Evolutionary conservation across 345 rosid genomes (phyloP).

Genomic region (Aegle marmelos): DNA sequence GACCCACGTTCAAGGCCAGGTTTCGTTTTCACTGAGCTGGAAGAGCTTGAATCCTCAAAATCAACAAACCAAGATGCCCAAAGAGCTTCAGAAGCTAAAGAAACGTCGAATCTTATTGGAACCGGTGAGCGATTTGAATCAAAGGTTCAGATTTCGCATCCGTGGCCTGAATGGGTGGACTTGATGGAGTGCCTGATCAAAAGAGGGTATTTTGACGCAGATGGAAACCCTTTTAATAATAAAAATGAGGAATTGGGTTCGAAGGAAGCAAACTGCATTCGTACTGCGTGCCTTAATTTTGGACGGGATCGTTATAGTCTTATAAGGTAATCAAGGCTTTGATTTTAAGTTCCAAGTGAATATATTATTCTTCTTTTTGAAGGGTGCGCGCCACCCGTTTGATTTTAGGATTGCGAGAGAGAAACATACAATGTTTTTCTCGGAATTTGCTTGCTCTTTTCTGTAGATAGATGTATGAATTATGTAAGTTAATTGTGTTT

Average conservation of each 20-base stretch:
- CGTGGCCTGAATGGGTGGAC: slow-evolving; percentile 83
- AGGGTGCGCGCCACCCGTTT: slow-evolving; percentile 28
- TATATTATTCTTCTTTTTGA: neutral
- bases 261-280: slow-evolving; percentile 54
- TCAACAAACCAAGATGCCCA: slow-evolving; percentile 14
- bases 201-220: slow-evolving; percentile 55
- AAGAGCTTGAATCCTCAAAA: slow-evolving; percentile 27
- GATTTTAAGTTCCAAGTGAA: neutral
- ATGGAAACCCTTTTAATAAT: slow-evolving; percentile 34
- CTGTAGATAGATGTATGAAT: neutral
- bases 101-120: neutral
- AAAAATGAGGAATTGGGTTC: slow-evolving; percentile 29
- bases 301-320: slow-evolving; percentile 62
- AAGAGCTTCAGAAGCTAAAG: neutral
- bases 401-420: slow-evolving; percentile 17
- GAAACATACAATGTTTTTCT: neutral
- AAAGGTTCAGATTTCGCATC: slow-evolving; percentile 45
- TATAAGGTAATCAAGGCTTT: slow-evolving; percentile 46
- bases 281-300: slow-evolving; percentile 83
- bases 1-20: slow-evolving; percentile 19
- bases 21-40: slow-evolving; percentile 21
- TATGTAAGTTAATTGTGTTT: neutral
- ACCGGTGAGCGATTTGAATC: slow-evolving; percentile 14
- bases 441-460: neutral
- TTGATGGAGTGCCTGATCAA: slow-evolving; percentile 58